Percentiles rank a stretch among this genome's conserved stretches.
Evolutionary conservation across 2,329 filamentous ascomycete species (phyloP).

Genomic region (Massarina eburnea): DNA sequence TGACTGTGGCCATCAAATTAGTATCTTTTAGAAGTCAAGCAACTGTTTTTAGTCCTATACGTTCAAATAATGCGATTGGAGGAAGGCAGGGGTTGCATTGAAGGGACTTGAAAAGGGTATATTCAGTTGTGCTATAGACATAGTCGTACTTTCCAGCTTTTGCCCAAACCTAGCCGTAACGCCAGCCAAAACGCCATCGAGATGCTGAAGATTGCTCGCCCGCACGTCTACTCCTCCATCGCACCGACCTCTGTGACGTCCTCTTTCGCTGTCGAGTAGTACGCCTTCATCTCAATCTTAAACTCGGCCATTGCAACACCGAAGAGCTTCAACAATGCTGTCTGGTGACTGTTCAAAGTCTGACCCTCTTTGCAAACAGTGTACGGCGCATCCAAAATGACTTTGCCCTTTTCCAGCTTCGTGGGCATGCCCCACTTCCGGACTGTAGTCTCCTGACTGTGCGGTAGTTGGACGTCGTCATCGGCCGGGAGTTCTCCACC

Average conservation of each 20-base stretch:
- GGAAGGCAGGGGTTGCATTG: neutral
- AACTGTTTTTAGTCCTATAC: neutral
- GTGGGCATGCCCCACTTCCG: constrained; percentile 88
- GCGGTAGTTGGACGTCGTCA: constrained; percentile 82
- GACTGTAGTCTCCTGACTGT: constrained; percentile 87
- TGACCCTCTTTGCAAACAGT: constrained; percentile 84
- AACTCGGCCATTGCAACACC: constrained; percentile 90
- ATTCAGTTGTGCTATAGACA: constrained; percentile 1
- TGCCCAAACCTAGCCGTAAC: neutral
- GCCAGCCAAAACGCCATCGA: neutral
- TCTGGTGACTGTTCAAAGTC: constrained; percentile 85
- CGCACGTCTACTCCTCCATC: constrained; percentile 45
- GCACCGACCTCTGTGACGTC: constrained; percentile 55
- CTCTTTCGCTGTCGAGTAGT: constrained; percentile 40
- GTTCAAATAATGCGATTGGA: neutral
- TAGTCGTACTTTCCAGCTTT: neutral
- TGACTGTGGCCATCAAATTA: too few species aligned
- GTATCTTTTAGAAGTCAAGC: too few species aligned
- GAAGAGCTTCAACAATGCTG: constrained; percentile 90
- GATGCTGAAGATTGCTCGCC: neutral
- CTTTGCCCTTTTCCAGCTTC: constrained; percentile 82
- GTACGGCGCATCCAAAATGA: constrained; percentile 73
- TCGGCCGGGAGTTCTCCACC: constrained; percentile 78
- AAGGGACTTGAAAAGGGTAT: constrained; percentile 1
- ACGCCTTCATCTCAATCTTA: constrained; percentile 75